phyloP scores from a whole-genome alignment of 164 flowering plant genomes.

The Magnolia kwangsiensis region DNA sequence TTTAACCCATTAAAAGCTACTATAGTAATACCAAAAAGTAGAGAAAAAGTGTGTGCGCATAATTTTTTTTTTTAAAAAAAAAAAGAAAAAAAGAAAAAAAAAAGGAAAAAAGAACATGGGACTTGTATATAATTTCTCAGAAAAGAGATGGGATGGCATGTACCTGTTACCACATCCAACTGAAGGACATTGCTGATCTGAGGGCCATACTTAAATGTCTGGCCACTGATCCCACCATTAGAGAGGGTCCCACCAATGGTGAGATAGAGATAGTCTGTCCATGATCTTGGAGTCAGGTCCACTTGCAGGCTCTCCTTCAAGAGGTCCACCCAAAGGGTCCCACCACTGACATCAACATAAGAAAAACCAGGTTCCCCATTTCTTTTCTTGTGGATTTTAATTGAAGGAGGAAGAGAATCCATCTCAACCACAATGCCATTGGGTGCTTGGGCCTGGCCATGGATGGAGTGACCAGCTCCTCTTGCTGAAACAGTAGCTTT shows the following conservation, averaged over 20 bases:
- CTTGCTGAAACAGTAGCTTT: conserved; percentile 33
- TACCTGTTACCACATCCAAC: conserved; percentile 49
- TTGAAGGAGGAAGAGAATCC: conserved; percentile 27
- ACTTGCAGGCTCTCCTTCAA: conserved; percentile 26
- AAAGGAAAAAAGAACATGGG: background rate
- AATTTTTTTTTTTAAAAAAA: too few relatives aligned
- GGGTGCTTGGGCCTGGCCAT: conserved; percentile 40
- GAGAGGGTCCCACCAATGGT: conserved; percentile 50
- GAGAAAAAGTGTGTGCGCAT: background rate
- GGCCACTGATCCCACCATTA: conserved; percentile 52
- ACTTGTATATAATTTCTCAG: too few relatives aligned
- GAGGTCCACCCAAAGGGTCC: conserved; percentile 41
- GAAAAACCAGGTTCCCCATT: conserved; percentile 11
- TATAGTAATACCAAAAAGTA: background rate
- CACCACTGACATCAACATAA: conserved; percentile 45
- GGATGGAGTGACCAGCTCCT: conserved; percentile 40
- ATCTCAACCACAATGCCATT: conserved; percentile 40
- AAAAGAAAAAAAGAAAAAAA: conserved; percentile 1
- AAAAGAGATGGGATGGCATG: background rate
- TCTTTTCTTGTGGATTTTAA: conserved; percentile 18
- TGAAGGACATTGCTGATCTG: conserved; percentile 42
- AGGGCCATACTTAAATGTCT: conserved; percentile 45
- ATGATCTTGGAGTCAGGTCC: conserved; percentile 40
- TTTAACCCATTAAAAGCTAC: background rate
- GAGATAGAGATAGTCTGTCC: conserved; percentile 48